Base-by-base conservation (phyloP, 208 protist species). In the Blastocrithidia nonstop region DNA sequence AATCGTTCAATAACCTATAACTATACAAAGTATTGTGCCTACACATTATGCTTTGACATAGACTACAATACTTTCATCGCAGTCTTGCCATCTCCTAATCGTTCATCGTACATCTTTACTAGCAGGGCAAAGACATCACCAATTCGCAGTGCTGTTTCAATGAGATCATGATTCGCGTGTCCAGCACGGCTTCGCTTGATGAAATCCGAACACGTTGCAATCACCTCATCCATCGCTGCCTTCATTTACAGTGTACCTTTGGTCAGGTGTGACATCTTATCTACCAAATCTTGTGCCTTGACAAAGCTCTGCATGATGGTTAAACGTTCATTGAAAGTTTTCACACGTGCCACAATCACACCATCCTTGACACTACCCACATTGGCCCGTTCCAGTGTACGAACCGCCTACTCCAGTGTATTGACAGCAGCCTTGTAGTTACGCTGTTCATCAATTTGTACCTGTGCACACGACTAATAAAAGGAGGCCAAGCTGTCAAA, bases 371-470 rank as follows among this genome's bases (percentile, higher is more conserved):
- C 29, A n/a, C 29, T n/a, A 35, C n/a, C 29, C 11, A 11, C n/a
- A n/a, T n/a, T n/a, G 29, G 61, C 56, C 26, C 79, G 78, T 19
- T 76, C 67, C 21, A 93, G 21, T 24, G 71, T 33, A 4, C 62
- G 54, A 6, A 78, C 43, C 44, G 87, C 83, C 56, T 96, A 88
- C 54, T 87, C 64, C 35, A 96, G 15, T n/a, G 71, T 67, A 23
- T 49, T 52, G 49, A 95, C 75, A 9, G 90, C 95, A 44, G 90
- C 91, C 8, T 78, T 68, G 66, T 98, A 98, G 67, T 97, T 80
- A 19, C 91, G 73, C 66, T 95, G 85, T 50, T 97, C 95, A 50
- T 98, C 95, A 44, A 98, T 96, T 31, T 97, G 88, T 26, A 96
- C 27, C 60, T 97, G 90, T 17, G 90, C 77, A 43, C 88, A 96